Conservation (phyloP, 73 alveolate species). For the Paramecium primaurelia region DNA sequence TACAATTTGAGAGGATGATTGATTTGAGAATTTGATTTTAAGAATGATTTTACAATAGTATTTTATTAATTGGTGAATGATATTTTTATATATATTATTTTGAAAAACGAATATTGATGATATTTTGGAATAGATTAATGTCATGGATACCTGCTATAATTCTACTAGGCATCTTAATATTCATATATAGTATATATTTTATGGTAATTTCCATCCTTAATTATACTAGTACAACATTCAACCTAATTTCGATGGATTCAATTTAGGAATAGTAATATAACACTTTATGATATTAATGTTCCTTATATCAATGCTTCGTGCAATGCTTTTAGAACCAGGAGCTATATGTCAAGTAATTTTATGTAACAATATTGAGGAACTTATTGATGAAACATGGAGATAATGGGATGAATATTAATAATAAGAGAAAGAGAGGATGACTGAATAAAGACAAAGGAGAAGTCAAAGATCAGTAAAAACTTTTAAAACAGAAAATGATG, state of each 20-base stretch:
- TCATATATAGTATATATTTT: neutral
- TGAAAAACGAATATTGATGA: constrained; percentile 32
- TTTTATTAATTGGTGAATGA: neutral
- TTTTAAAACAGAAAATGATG: neutral
- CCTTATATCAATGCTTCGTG: neutral
- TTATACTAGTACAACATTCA: neutral
- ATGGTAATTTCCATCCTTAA: neutral
- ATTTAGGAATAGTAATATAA: neutral
- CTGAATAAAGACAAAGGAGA: neutral
- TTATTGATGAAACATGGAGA: constrained; percentile 15
- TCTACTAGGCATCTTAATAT: neutral
- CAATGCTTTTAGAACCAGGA: neutral
- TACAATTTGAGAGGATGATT: neutral
- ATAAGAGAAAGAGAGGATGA: neutral
- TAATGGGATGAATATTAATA: constrained; percentile 19
- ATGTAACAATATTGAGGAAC: neutral
- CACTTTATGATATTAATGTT: neutral
- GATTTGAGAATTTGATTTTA: neutral
- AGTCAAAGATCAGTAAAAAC: neutral
- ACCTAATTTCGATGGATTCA: neutral
- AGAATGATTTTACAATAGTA: neutral
- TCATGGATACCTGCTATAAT: constrained; percentile 34
- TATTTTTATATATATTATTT: neutral
- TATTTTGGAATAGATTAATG: neutral
- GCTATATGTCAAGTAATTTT: neutral